Percentiles rank a stretch among this genome's conserved stretches.
Conservation (phyloP, 2,329 filamentous ascomycete genomes). For the Ceratocystis destructans region DNA sequence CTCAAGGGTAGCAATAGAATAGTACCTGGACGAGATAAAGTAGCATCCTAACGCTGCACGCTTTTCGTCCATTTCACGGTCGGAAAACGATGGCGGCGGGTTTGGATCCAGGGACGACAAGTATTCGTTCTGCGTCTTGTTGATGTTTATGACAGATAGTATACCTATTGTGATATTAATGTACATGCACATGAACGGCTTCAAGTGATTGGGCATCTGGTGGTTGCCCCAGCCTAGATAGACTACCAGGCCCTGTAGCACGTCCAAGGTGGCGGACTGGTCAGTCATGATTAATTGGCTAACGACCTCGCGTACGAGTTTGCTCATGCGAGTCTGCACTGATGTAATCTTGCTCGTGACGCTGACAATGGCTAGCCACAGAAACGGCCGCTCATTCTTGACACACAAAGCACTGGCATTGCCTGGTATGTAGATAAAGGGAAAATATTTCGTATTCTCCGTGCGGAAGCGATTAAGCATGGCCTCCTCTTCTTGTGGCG, state of each 20-base stretch:
- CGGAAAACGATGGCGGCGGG: constrained; percentile 10
- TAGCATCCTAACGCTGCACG: constrained; percentile 19
- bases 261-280: constrained; percentile 23
- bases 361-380: constrained; percentile 30
- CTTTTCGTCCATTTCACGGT: constrained; percentile 19
- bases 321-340: constrained; percentile 23
- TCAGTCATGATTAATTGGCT: constrained; percentile 22
- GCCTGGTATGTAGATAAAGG: constrained; percentile 23
- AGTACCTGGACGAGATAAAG: constrained; percentile 24
- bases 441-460: constrained; percentile 24
- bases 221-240: constrained; percentile 25
- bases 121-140: constrained; percentile 15
- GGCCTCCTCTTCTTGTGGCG: constrained; percentile 5
- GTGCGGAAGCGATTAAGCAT: constrained; percentile 20
- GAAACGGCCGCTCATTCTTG: constrained; percentile 26
- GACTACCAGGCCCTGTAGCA: constrained; percentile 24
- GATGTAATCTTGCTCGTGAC: constrained; percentile 21
- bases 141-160: constrained; percentile 14
- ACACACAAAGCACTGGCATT: constrained; percentile 22
- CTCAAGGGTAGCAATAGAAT: constrained; percentile 7
- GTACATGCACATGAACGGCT: constrained; percentile 13
- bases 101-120: not conserved
- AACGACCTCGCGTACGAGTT: constrained; percentile 23
- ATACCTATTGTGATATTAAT: constrained; percentile 15
- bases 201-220: constrained; percentile 11